These are phyloP conservation scores for Chernovozyma aurita DNA, from an alignment of 1,139 yeast species.

Conservation along the genomic window DNA sequence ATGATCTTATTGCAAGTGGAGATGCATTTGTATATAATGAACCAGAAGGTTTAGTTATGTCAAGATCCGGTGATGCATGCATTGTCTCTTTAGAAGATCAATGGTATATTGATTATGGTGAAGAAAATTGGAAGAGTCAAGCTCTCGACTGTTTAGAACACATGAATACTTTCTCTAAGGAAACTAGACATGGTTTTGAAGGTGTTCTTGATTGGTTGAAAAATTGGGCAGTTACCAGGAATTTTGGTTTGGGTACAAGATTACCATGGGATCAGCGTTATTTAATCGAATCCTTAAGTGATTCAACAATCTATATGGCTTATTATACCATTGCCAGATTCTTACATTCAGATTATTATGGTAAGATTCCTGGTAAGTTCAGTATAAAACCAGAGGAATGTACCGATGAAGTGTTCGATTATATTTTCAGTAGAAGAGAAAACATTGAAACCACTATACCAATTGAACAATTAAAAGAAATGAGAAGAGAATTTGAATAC, in stretches of 20 bases:
- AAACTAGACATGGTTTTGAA: constrained; percentile 89
- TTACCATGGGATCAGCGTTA: constrained; percentile 97
- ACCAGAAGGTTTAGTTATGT: constrained; percentile 85
- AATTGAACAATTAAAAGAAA: constrained; percentile 55
- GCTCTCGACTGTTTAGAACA: constrained; percentile 75
- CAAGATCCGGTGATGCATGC: constrained; percentile 97
- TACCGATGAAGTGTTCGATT: constrained; percentile 94
- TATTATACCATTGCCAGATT: constrained; percentile 89
- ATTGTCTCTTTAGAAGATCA: constrained; percentile 97
- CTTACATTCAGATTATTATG: constrained; percentile 84
- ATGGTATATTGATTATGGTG: constrained; percentile 98
- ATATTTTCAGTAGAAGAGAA: constrained; percentile 73
- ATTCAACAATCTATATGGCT: constrained; percentile 94
- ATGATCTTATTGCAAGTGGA: constrained; percentile 71
- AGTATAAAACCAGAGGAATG: constrained; percentile 75
- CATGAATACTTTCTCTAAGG: constrained; percentile 79
- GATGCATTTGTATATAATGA: constrained; percentile 88
- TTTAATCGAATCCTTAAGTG: constrained; percentile 91
- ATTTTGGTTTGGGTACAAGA: constrained; percentile 92
- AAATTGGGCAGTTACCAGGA: constrained; percentile 98
- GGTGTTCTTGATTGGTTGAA: constrained; percentile 95
- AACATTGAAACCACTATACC: constrained; percentile 60
- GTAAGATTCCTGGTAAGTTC: constrained; percentile 68
- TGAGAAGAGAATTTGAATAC: constrained; percentile 93
- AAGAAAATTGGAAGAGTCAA: constrained; percentile 81